A percentile compares a stretch with the other conserved stretches of the same genome.
phyloP scores from a whole-genome alignment of 2,329 filamentous ascomycete species.

The Fusarium vanettenii region DNA sequence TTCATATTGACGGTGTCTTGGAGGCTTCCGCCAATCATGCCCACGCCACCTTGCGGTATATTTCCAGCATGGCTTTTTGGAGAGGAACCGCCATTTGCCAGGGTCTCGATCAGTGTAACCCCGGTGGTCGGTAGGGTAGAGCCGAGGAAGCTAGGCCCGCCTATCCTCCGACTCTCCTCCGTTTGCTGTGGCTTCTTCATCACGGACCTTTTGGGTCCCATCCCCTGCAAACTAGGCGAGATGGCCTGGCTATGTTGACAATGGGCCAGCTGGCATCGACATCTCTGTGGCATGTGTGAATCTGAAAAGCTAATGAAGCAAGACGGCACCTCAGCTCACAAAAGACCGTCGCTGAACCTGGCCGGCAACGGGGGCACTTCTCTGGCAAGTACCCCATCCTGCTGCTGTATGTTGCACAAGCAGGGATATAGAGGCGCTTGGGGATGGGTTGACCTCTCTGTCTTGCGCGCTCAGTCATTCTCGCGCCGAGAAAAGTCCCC shows the following conservation, averaged over 20 bases:
- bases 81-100: conserved; percentile 23
- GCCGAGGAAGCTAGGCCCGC: conserved; percentile 43
- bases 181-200: conserved; percentile 19
- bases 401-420: conserved; percentile 17
- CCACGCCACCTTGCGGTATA: conserved; percentile 38
- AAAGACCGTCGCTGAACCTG: neutral
- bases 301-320: neutral
- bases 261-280: neutral
- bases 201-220: neutral
- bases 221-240: neutral
- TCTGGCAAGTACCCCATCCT: neutral
- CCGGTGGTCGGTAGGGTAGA: conserved; percentile 36
- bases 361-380: neutral
- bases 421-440: conserved; percentile 31
- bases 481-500: conserved; percentile 21
- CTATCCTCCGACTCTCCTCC: conserved; percentile 34
- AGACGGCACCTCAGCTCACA: neutral
- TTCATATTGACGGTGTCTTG: conserved; percentile 25
- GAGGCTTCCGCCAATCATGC: conserved; percentile 37
- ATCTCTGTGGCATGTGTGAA: neutral
- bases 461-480: conserved; percentile 27
- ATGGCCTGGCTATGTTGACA: neutral
- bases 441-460: conserved; percentile 13
- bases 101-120: conserved; percentile 41
- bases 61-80: conserved; percentile 28